Conservation (phyloP, 2,329 filamentous ascomycete species). For the Alternaria metachromatica region DNA sequence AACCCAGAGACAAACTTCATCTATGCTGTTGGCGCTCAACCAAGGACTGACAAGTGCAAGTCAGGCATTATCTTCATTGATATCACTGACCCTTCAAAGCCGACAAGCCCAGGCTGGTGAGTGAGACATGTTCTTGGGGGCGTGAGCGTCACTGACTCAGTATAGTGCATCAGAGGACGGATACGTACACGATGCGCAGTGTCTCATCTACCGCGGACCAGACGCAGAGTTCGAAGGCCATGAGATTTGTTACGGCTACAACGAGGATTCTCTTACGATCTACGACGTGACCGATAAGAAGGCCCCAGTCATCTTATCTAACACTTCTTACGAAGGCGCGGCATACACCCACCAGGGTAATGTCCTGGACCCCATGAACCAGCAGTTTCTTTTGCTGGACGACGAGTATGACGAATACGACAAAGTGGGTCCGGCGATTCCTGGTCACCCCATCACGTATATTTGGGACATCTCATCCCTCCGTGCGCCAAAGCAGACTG, state of each 20-base stretch:
- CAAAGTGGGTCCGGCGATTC: slow-evolving; percentile 39
- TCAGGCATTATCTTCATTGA: slow-evolving; percentile 67
- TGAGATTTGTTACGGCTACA: slow-evolving; percentile 65
- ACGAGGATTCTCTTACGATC: slow-evolving; percentile 61
- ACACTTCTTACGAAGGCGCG: slow-evolving; percentile 63
- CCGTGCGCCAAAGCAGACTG: slow-evolving; percentile 49
- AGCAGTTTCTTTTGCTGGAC: slow-evolving; percentile 47
- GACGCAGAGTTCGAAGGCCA: slow-evolving; percentile 56
- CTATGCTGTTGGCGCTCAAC: slow-evolving; percentile 47
- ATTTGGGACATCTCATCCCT: slow-evolving; percentile 49
- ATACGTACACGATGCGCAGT: slow-evolving; percentile 69
- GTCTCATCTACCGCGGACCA: slow-evolving; percentile 62
- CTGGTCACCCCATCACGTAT: slow-evolving; percentile 48
- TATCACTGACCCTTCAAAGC: slow-evolving; percentile 61
- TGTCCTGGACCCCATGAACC: slow-evolving; percentile 52
- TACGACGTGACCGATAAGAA: slow-evolving; percentile 62
- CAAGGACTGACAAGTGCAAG: slow-evolving; percentile 51
- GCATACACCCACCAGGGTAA: slow-evolving; percentile 66
- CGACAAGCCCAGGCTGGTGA: slow-evolving; percentile 58
- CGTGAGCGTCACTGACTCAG: background rate
- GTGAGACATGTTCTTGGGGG: background rate
- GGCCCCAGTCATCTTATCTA: slow-evolving; percentile 56
- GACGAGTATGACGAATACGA: slow-evolving; percentile 51
- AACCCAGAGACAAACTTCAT: slow-evolving; percentile 48
- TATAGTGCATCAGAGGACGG: slow-evolving; percentile 59